Percentiles rank a stretch among this genome's conserved stretches.
These are phyloP conservation scores for Myxozyma geophila DNA, from an alignment of 805 yeast species.

Conservation along the genomic window DNA sequence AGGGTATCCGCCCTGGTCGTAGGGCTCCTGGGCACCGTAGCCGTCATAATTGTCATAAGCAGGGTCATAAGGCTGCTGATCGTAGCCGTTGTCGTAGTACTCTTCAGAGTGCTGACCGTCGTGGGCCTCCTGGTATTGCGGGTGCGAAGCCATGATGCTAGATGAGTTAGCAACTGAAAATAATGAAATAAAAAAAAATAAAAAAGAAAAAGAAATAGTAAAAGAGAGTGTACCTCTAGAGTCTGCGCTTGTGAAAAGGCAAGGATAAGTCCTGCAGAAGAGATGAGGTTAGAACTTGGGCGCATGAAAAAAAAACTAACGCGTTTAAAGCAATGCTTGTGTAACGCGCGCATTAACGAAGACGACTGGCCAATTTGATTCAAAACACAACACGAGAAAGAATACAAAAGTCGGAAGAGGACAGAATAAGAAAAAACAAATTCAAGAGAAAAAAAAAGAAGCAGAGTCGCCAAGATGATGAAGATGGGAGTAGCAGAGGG, in stretches of 20 bases:
- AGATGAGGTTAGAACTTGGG: neutral
- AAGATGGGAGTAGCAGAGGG: neutral
- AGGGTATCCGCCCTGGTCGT: slow-evolving; percentile 49
- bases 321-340: neutral
- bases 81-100: slow-evolving; percentile 40
- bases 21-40: slow-evolving; percentile 45
- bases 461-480: slow-evolving; percentile 1
- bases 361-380: too few species aligned
- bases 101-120: slow-evolving; percentile 39
- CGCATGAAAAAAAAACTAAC: neutral
- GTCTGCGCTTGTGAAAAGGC: neutral
- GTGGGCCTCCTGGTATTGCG: slow-evolving; percentile 38
- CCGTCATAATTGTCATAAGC: slow-evolving; percentile 48
- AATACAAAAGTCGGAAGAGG: too few species aligned
- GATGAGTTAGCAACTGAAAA: neutral
- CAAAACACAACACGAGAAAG: too few species aligned
- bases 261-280: neutral
- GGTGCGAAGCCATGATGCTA: slow-evolving; percentile 35
- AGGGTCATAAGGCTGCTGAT: slow-evolving; percentile 27
- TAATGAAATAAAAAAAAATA: neutral
- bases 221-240: neutral
- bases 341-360: too few species aligned
- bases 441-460: too few species aligned
- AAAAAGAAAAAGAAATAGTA: neutral
- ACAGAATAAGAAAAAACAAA: too few species aligned